Percentiles rank a stretch among this genome's conserved stretches.
Evolutionary conservation across 441 rosid species (phyloP).

Genomic region (Kokia cookei): DNA sequence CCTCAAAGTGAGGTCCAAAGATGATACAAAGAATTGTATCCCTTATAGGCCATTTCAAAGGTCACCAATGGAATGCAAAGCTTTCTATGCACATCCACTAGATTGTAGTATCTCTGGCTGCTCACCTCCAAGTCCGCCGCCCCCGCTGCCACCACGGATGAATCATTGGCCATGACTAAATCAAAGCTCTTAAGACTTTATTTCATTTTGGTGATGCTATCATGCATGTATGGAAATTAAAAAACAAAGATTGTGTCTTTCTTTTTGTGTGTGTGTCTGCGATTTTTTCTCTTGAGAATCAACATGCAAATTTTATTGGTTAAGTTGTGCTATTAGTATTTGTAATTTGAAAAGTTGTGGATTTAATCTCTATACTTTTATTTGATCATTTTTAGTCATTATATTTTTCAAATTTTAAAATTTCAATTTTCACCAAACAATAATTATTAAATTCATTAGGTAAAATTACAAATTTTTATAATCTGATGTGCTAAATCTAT

Average conservation of each 20-base stretch:
- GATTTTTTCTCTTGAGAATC: not conserved
- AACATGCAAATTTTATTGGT: not conserved
- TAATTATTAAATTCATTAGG: too few species aligned
- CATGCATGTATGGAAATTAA: not conserved
- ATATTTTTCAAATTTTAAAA: too few species aligned
- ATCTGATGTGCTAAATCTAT: too few species aligned
- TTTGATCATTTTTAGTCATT: too few species aligned
- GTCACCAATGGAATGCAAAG: slow-evolving; percentile 44
- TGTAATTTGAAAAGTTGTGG: too few species aligned
- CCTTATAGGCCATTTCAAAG: slow-evolving; percentile 55
- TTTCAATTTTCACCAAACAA: too few species aligned
- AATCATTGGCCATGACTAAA: not conserved
- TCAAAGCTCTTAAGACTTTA: not conserved
- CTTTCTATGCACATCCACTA: slow-evolving; percentile 49
- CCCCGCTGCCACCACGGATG: slow-evolving; percentile 4
- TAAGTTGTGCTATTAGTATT: too few species aligned
- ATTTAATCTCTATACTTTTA: too few species aligned
- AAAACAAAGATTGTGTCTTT: not conserved
- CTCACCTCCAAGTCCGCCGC: slow-evolving; percentile 25
- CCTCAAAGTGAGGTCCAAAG: slow-evolving; percentile 37
- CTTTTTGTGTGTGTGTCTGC: not conserved
- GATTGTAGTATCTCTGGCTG: slow-evolving; percentile 47
- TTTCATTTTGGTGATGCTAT: not conserved
- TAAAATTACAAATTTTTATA: too few species aligned
- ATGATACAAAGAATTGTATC: slow-evolving; percentile 60